Conservation (phyloP, 768 basidiomycete species). For the Lactarius psammicola region DNA sequence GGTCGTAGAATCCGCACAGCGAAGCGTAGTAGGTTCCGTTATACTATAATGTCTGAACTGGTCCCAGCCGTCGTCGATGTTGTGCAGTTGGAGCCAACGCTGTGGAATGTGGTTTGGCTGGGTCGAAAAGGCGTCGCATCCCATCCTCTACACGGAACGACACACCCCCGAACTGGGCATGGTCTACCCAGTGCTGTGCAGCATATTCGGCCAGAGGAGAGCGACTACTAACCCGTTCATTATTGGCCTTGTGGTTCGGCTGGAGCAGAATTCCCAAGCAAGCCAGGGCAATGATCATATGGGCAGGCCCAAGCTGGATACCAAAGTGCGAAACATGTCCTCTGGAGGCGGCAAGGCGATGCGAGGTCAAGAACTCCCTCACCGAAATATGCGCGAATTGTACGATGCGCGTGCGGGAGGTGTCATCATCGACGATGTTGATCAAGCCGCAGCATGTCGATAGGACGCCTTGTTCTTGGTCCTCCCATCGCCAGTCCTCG, state of each 20-base stretch:
- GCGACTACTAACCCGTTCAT: accelerated
- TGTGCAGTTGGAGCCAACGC: not conserved
- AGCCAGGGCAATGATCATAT: not conserved
- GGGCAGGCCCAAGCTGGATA: not conserved
- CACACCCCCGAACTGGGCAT: not conserved
- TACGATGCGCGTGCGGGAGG: not conserved
- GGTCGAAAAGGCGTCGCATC: not conserved
- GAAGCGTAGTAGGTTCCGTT: not conserved
- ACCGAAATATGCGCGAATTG: not conserved
- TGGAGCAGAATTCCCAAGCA: not conserved
- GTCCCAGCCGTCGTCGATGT: no score
- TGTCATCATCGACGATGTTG: not conserved
- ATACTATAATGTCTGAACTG: no score
- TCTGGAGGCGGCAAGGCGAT: not conserved
- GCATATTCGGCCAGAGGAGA: not conserved
- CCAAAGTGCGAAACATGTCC: not conserved
- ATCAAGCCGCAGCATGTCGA: not conserved
- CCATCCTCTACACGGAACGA: not conserved
- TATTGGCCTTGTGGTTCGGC: accelerated
- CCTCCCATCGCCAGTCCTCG: not conserved
- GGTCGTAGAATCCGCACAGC: not conserved
- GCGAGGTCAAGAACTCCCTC: not conserved
- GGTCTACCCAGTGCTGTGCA: not conserved
- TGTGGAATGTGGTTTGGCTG: not conserved
- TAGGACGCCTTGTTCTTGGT: not conserved